These are phyloP conservation scores for Coprinopsis strossmayeri DNA, from an alignment of 768 basidiomycete genomes.

Conservation along the genomic window DNA sequence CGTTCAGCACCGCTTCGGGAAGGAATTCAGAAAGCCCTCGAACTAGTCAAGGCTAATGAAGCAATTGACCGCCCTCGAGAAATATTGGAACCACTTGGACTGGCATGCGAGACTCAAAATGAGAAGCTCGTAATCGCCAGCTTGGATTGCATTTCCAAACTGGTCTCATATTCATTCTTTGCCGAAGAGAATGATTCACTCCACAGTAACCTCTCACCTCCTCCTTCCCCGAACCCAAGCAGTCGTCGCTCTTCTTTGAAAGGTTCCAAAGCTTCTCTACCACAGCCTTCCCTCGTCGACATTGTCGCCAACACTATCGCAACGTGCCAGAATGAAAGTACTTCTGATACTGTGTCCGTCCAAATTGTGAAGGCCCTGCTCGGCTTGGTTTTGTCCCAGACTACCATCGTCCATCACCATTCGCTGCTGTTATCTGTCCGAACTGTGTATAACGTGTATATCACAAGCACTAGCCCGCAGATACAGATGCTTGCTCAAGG, in stretches of 20 bases:
- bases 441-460: constrained; percentile 97
- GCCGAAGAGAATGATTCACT: constrained; percentile 48
- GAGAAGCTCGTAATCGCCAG: constrained; percentile 96
- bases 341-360: constrained; percentile 85
- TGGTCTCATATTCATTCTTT: constrained; percentile 97
- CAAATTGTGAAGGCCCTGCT: constrained; percentile 97
- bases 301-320: constrained; percentile 94
- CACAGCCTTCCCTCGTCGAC: constrained; percentile 79
- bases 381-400: constrained; percentile 80
- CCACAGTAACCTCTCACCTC: constrained; percentile 59
- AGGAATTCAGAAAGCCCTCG: constrained; percentile 73
- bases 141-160: constrained; percentile 94
- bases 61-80: constrained; percentile 76
- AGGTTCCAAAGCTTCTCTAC: constrained; percentile 40
- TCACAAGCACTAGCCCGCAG: constrained; percentile 82
- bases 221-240: constrained; percentile 58
- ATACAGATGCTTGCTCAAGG: constrained; percentile 99
- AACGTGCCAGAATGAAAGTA: constrained; percentile 80
- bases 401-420: constrained; percentile 89
- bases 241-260: constrained; percentile 33
- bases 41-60: constrained; percentile 70
- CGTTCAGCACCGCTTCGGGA: constrained; percentile 78
- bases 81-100: constrained; percentile 91
- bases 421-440: constrained; percentile 92
- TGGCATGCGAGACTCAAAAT: constrained; percentile 92